Evolutionary conservation across 495 filamentous ascomycete species (phyloP).

Genomic region (Penicillium taxi): DNA sequence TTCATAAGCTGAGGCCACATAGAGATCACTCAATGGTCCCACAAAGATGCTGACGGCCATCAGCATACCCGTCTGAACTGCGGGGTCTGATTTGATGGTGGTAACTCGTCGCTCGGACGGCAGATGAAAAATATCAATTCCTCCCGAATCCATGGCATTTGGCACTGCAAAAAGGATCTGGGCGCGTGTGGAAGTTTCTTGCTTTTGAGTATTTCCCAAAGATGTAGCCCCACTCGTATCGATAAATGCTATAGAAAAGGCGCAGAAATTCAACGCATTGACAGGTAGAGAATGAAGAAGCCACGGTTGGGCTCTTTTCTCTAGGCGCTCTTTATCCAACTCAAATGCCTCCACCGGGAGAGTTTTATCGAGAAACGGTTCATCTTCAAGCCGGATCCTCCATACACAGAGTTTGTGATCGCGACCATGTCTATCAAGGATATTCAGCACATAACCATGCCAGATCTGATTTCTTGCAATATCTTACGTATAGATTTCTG

Average conservation of each 20-base stretch:
- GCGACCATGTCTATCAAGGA: conserved; percentile 63
- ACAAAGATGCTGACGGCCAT: conserved; percentile 68
- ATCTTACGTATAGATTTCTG: conserved; percentile 61
- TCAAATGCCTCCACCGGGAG: conserved; percentile 58
- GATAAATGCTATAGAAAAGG: conserved; percentile 55
- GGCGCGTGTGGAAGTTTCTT: conserved; percentile 1
- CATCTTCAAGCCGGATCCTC: conserved; percentile 57
- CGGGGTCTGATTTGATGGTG: conserved; percentile 51
- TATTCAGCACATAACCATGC: conserved; percentile 4
- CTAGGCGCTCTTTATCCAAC: conserved; percentile 6
- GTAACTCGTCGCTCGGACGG: conserved; percentile 61
- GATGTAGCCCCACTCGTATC: background rate
- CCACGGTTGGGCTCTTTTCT: conserved; percentile 59
- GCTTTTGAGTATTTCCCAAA: background rate
- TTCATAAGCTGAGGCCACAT: conserved; percentile 75
- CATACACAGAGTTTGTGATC: conserved; percentile 84
- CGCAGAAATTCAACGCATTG: conserved; percentile 93
- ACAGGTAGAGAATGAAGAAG: conserved; percentile 74
- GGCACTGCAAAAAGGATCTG: conserved; percentile 65
- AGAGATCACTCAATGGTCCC: conserved; percentile 24
- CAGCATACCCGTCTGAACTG: conserved; percentile 73
- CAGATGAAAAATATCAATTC: conserved; percentile 80
- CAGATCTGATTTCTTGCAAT: too few relatives aligned
- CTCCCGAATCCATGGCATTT: conserved; percentile 66
- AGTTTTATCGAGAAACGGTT: conserved; percentile 49